These are phyloP conservation scores for Chaetoceros muelleri DNA, from an alignment of 108 stramenopile species.

Conservation along the genomic window DNA sequence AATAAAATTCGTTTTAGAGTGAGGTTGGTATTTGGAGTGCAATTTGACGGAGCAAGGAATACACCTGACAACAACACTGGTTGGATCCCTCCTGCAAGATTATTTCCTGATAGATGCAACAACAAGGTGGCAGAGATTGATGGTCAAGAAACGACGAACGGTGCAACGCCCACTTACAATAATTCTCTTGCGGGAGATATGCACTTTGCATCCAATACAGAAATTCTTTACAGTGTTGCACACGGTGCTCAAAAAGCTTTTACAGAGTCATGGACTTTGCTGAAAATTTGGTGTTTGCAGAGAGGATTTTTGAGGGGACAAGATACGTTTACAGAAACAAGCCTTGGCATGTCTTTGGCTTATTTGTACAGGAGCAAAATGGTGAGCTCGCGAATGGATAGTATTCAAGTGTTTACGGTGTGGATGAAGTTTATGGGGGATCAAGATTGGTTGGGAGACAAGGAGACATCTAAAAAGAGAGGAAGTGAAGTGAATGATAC, in stretches of 20 bases:
- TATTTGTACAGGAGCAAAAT: constrained; percentile 61
- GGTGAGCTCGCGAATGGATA: constrained; percentile 56
- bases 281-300: constrained; percentile 80
- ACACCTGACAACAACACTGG: constrained; percentile 8
- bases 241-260: constrained; percentile 23
- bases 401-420: constrained; percentile 61
- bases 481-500: constrained; percentile 2
- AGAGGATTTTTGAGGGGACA: constrained; percentile 66
- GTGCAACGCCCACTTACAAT: constrained; percentile 51
- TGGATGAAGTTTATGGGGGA: constrained; percentile 64
- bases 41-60: constrained; percentile 11
- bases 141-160: background rate
- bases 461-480: constrained; percentile 3
- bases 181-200: constrained; percentile 43
- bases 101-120: constrained; percentile 74
- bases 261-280: constrained; percentile 40
- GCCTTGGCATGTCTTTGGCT: constrained; percentile 37
- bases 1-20: constrained; percentile 40
- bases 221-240: constrained; percentile 15
- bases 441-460: constrained; percentile 62
- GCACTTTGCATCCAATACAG: constrained; percentile 26
- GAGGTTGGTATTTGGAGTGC: constrained; percentile 62
- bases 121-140: constrained; percentile 10
- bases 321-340: constrained; percentile 57
- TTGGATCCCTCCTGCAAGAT: constrained; percentile 67